Evolutionary conservation across 2,329 filamentous ascomycete species (phyloP).

Genomic region (Diaporthe amygdali): DNA sequence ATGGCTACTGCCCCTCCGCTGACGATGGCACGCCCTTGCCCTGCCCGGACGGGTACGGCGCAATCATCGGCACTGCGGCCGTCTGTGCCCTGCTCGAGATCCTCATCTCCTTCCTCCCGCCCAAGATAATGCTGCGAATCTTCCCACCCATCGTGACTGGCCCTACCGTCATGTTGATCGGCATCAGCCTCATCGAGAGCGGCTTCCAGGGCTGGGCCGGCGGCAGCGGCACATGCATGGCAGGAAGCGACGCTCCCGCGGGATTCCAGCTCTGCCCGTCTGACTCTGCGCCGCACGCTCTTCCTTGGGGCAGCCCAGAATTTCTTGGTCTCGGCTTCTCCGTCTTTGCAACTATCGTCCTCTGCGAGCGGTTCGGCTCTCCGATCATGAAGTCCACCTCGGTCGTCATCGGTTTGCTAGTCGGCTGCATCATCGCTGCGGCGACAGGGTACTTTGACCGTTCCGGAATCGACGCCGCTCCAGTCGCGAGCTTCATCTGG

Average conservation of each 20-base stretch:
- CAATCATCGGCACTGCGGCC: conserved; percentile 72
- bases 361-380: conserved; percentile 81
- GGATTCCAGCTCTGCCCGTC: conserved; percentile 70
- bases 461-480: conserved; percentile 73
- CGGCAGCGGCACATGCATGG: conserved; percentile 66
- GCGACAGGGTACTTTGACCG: conserved; percentile 80
- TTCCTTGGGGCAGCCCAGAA: conserved; percentile 80
- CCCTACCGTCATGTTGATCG: conserved; percentile 66
- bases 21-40: conserved; percentile 70
- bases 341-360: conserved; percentile 79
- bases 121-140: conserved; percentile 70
- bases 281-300: conserved; percentile 70
- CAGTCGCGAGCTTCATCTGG: conserved; percentile 78
- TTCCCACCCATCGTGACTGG: conserved; percentile 72
- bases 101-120: conserved; percentile 75
- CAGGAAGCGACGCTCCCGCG: conserved; percentile 47
- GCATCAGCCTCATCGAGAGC: conserved; percentile 72
- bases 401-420: conserved; percentile 74
- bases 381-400: conserved; percentile 85
- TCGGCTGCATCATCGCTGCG: conserved; percentile 79
- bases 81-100: conserved; percentile 74
- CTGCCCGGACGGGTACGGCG: conserved; percentile 79
- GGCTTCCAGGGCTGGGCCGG: conserved; percentile 83
- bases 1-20: conserved; percentile 68
- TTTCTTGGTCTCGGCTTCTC: conserved; percentile 81